A percentile compares a stretch with the other conserved stretches of the same genome.
These are phyloP conservation scores for Pseudonitzschia delicatissima DNA, from an alignment of 108 stramenopile genomes.

Conservation along the genomic window DNA sequence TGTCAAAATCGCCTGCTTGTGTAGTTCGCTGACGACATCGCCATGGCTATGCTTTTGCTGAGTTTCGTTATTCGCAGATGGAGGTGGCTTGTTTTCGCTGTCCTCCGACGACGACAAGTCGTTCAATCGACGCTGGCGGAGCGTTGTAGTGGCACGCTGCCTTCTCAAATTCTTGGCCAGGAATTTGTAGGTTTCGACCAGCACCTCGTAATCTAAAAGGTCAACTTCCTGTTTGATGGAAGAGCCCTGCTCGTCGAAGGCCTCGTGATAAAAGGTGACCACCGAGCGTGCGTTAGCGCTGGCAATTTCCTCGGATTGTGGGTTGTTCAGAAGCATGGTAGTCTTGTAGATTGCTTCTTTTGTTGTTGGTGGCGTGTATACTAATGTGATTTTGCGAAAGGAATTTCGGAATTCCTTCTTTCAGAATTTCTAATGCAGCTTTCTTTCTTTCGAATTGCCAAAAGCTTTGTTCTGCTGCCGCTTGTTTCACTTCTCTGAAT, in stretches of 20 bases:
- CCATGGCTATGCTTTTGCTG: not conserved
- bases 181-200: conserved; percentile 1
- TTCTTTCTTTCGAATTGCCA: too few species aligned
- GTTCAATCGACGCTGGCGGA: too few species aligned
- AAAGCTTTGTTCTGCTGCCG: too few species aligned
- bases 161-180: not conserved
- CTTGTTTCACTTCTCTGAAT: too few species aligned
- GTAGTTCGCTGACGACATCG: not conserved
- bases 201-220: not conserved
- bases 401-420: too few species aligned
- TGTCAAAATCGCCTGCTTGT: not conserved
- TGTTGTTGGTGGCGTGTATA: too few species aligned
- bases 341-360: too few species aligned
- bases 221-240: not conserved
- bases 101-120: not conserved
- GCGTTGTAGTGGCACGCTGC: not conserved
- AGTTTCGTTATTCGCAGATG: too few species aligned
- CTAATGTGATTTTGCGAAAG: too few species aligned
- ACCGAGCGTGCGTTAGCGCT: not conserved
- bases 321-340: too few species aligned
- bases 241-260: not conserved
- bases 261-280: not conserved
- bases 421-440: too few species aligned
- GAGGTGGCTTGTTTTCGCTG: not conserved
- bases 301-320: too few species aligned